Conservation (phyloP, 2,329 filamentous ascomycete genomes). For the Monilinia fructigena region DNA sequence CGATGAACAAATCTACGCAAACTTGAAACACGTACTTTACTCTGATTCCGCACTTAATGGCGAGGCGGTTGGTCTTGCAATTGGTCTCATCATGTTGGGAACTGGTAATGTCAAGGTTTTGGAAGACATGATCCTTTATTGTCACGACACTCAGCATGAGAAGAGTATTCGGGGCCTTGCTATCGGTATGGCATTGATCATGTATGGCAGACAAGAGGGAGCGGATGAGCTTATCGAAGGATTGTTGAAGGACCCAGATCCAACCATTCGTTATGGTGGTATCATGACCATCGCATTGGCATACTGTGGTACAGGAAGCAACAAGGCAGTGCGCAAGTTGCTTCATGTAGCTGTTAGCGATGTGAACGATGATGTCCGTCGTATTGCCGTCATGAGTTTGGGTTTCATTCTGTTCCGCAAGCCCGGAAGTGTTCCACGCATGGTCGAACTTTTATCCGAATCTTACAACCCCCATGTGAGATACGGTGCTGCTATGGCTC, state of each 20-base stretch:
- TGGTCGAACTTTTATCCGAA: slow-evolving; percentile 97
- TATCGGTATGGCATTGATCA: slow-evolving; percentile 95
- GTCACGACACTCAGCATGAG: slow-evolving; percentile 96
- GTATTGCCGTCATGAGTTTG: slow-evolving; percentile 94
- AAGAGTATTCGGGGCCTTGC: slow-evolving; percentile 97
- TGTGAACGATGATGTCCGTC: slow-evolving; percentile 94
- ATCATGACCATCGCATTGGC: slow-evolving; percentile 98
- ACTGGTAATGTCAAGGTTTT: slow-evolving; percentile 93
- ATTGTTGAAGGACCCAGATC: slow-evolving; percentile 88
- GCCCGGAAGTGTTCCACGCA: slow-evolving; percentile 92
- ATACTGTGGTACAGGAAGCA: slow-evolving; percentile 96
- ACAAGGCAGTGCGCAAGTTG: slow-evolving; percentile 95
- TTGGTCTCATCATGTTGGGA: slow-evolving; percentile 97
- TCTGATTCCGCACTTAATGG: slow-evolving; percentile 94
- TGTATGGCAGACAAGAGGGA: slow-evolving; percentile 93
- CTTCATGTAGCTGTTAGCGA: slow-evolving; percentile 96
- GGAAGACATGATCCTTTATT: slow-evolving; percentile 96
- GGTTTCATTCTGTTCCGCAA: slow-evolving; percentile 99
- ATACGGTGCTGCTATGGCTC: slow-evolving; percentile 96
- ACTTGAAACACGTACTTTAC: slow-evolving; percentile 84
- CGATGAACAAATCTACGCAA: slow-evolving; percentile 85
- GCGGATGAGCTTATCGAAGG: slow-evolving; percentile 94
- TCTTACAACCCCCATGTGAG: slow-evolving; percentile 98
- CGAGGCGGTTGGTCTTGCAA: slow-evolving; percentile 90
- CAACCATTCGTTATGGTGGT: slow-evolving; percentile 90